These are phyloP conservation scores for Candida cerambycidarum DNA, from an alignment of 805 yeast species.

Conservation along the genomic window DNA sequence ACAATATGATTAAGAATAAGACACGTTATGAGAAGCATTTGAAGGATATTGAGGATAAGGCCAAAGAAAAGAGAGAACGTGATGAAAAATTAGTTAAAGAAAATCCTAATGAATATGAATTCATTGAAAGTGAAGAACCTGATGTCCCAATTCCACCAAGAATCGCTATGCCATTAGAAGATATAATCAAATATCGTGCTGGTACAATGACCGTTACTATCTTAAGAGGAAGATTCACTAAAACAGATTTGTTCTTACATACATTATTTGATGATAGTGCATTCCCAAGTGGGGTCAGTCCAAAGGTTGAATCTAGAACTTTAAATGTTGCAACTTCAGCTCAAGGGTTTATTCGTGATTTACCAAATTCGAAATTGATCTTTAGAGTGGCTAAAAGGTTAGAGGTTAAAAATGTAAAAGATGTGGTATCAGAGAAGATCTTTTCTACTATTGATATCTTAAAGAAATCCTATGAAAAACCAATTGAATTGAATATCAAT, in stretches of 20 bases:
- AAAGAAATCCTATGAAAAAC: conserved; percentile 45
- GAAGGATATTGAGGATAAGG: conserved; percentile 32
- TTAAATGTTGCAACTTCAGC: conserved; percentile 49
- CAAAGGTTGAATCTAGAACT: conserved; percentile 46
- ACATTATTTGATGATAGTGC: conserved; percentile 63
- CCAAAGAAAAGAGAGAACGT: conserved; percentile 47
- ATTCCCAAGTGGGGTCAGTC: conserved; percentile 56
- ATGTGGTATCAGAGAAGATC: conserved; percentile 51
- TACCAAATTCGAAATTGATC: conserved; percentile 56
- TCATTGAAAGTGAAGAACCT: conserved; percentile 49
- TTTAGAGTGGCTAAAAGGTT: conserved; percentile 58
- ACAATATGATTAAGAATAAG: conserved; percentile 51
- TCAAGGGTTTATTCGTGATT: conserved; percentile 67
- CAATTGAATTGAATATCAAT: conserved; percentile 46
- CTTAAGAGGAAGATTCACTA: conserved; percentile 47
- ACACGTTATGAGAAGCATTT: conserved; percentile 41
- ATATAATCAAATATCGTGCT: conserved; percentile 54
- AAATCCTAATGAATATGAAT: conserved; percentile 63
- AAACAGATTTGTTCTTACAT: conserved; percentile 53
- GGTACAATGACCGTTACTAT: conserved; percentile 63
- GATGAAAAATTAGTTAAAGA: conserved; percentile 53
- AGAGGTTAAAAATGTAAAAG: conserved; percentile 46
- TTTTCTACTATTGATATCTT: conserved; percentile 56
- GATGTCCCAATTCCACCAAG: conserved; percentile 39
- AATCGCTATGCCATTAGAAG: conserved; percentile 48